Evolutionary conservation across 2,329 filamentous ascomycete genomes (phyloP).

Genomic region (Epichloe festucae): DNA sequence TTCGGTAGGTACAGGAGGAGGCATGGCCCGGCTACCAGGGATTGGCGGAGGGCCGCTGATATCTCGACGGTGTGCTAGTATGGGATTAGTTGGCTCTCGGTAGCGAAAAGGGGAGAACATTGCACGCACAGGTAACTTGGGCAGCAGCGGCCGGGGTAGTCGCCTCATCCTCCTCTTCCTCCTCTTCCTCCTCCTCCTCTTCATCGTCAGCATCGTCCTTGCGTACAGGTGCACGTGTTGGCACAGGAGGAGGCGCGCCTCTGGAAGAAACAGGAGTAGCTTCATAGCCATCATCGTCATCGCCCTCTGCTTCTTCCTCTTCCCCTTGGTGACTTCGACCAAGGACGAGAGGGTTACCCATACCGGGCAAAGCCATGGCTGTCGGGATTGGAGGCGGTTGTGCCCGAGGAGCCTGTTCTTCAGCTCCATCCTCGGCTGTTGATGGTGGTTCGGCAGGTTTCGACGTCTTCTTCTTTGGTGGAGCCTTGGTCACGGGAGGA

Average conservation of each 20-base stretch:
- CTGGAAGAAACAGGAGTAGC: conserved; percentile 10
- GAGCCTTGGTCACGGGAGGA: conserved; percentile 41
- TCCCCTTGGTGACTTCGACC: conserved; percentile 24
- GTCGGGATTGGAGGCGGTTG: conserved; percentile 42
- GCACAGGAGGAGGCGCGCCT: conserved; percentile 18
- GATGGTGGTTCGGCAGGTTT: conserved; percentile 23
- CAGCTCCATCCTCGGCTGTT: conserved; percentile 27
- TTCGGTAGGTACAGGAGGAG: conserved; percentile 45
- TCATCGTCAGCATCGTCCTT: conserved; percentile 13
- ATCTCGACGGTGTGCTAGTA: conserved; percentile 21
- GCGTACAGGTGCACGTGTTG: conserved; percentile 9
- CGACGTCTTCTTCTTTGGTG: conserved; percentile 37
- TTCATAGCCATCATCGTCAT: not conserved
- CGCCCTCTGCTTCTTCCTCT: conserved; percentile 13
- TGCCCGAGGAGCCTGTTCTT: conserved; percentile 27
- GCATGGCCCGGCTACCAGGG: conserved; percentile 37
- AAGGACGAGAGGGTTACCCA: conserved; percentile 45
- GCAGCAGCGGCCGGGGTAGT: conserved; percentile 20
- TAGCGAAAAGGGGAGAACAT: not conserved
- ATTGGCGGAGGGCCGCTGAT: conserved; percentile 29
- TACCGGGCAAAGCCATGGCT: conserved; percentile 58
- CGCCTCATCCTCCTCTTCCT: conserved; percentile 18
- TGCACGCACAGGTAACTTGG: conserved; percentile 10
- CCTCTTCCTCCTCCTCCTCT: conserved; percentile 24
- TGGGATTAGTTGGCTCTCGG: conserved; percentile 13